A percentile compares a stretch with the other conserved stretches of the same genome.
These are phyloP conservation scores for Pholiota adiposa DNA, from an alignment of 1,284 basidiomycete species.

Conservation along the genomic window DNA sequence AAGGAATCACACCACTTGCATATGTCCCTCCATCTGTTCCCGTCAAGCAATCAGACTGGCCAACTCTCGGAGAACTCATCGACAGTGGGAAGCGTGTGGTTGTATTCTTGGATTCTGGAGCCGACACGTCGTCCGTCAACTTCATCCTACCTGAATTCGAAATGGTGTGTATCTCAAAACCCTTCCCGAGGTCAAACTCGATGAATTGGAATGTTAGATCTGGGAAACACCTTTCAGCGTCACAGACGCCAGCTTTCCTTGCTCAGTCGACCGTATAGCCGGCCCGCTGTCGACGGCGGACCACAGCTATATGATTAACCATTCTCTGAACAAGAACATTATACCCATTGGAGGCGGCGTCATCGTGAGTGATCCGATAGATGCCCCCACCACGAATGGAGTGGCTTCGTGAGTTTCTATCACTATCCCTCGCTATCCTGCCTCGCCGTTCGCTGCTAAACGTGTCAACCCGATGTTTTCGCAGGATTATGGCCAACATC, in stretches of 20 bases:
- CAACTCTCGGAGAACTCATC: constrained; percentile 75
- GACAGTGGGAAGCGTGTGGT: constrained; percentile 67
- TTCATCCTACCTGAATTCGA: constrained; percentile 70
- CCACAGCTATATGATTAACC: constrained; percentile 64
- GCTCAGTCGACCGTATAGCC: constrained; percentile 67
- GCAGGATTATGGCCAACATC: constrained; percentile 49
- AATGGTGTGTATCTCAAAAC: constrained; percentile 46
- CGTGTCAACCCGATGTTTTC: background rate
- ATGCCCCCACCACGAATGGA: constrained; percentile 31
- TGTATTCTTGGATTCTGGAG: constrained; percentile 70
- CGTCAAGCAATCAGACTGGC: constrained; percentile 66
- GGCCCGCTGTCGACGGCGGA: constrained; percentile 51
- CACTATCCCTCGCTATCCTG: background rate
- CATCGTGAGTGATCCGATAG: constrained; percentile 25
- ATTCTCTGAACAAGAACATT: constrained; percentile 52
- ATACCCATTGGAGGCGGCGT: constrained; percentile 36
- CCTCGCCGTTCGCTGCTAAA: background rate
- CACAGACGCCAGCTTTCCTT: constrained; percentile 66
- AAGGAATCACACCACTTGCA: constrained; percentile 59
- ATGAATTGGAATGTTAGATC: constrained; percentile 45
- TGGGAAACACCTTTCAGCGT: constrained; percentile 80
- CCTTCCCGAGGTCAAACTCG: background rate
- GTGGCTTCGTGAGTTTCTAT: constrained; percentile 30
- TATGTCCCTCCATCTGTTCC: constrained; percentile 64
- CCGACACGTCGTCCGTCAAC: constrained; percentile 45